Percentiles rank a stretch among this genome's conserved stretches.
These are phyloP conservation scores for Eugenia klotzschiana DNA, from an alignment of 441 rosid species.

Conservation along the genomic window DNA sequence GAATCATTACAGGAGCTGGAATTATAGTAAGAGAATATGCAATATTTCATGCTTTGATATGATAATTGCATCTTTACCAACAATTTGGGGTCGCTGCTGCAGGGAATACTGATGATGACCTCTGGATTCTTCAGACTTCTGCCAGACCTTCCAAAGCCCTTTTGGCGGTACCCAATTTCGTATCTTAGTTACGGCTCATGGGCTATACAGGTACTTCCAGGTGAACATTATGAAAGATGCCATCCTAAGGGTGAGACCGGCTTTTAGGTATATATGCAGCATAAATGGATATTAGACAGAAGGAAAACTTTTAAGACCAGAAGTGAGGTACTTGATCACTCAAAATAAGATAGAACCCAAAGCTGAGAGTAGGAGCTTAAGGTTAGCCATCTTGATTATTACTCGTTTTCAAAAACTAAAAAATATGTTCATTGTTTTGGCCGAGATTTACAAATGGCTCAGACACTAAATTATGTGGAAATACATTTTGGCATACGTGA, in stretches of 20 bases:
- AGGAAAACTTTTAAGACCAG: neutral
- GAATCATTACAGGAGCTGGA: conserved; percentile 63
- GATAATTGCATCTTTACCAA: neutral
- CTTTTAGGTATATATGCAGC: neutral
- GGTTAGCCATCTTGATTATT: neutral
- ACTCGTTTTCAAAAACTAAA: neutral
- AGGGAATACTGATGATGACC: conserved; percentile 7
- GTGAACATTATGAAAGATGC: neutral
- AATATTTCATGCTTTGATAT: neutral
- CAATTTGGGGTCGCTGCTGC: neutral
- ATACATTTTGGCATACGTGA: neutral
- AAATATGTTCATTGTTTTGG: neutral
- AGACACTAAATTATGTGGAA: neutral
- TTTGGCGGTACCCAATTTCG: conserved; percentile 26
- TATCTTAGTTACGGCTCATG: conserved; percentile 17
- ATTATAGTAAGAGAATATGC: conserved; percentile 26
- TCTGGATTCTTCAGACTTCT: conserved; percentile 7
- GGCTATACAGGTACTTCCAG: conserved; percentile 16
- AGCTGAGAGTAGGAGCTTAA: neutral
- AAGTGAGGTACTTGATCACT: neutral
- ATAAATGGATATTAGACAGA: neutral
- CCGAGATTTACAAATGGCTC: neutral
- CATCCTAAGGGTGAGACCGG: no score
- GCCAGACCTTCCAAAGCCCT: conserved; percentile 18
- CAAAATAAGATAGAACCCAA: neutral